These are phyloP conservation scores for Oehlia diaphana DNA, from an alignment of 192 early-diverging fungal species.

Conservation along the genomic window DNA sequence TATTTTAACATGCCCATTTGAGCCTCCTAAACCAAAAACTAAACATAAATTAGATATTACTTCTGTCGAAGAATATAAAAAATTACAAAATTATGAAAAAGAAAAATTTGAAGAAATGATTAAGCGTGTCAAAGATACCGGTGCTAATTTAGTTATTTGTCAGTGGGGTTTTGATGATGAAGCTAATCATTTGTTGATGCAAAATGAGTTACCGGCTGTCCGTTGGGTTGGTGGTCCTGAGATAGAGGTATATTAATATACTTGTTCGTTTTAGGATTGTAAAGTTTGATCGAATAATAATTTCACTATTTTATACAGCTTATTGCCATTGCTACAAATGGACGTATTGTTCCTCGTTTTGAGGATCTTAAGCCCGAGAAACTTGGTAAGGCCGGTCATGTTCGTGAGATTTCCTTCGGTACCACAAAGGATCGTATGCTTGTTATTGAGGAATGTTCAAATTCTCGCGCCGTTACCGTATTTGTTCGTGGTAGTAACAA, in stretches of 20 bases:
- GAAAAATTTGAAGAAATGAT: conserved; percentile 98
- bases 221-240: conserved; percentile 99
- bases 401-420: conserved; percentile 94
- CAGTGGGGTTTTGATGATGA: conserved; percentile 99
- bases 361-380: conserved; percentile 88
- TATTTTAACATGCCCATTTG: conserved; percentile 98
- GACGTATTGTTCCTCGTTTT: conserved; percentile 99
- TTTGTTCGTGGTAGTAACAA: conserved; percentile 99
- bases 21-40: conserved; percentile 99
- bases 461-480: conserved; percentile 95
- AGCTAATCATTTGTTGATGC: conserved; percentile 97
- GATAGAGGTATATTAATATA: conserved; percentile 71
- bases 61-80: conserved; percentile 97
- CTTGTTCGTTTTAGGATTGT: not conserved
- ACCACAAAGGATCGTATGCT: conserved; percentile 99
- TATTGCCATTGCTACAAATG: conserved; percentile 99
- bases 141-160: conserved; percentile 97
- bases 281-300: no score
- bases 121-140: conserved; percentile 93
- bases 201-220: conserved; percentile 95
- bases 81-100: conserved; percentile 93
- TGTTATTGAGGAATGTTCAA: conserved; percentile 99
- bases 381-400: conserved; percentile 90
- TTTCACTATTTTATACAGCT: conserved; percentile 48
- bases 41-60: conserved; percentile 99